Percentiles rank a stretch among this genome's conserved stretches.
These are phyloP conservation scores for Candida sithepensis DNA, from an alignment of 805 yeast species.

Conservation along the genomic window DNA sequence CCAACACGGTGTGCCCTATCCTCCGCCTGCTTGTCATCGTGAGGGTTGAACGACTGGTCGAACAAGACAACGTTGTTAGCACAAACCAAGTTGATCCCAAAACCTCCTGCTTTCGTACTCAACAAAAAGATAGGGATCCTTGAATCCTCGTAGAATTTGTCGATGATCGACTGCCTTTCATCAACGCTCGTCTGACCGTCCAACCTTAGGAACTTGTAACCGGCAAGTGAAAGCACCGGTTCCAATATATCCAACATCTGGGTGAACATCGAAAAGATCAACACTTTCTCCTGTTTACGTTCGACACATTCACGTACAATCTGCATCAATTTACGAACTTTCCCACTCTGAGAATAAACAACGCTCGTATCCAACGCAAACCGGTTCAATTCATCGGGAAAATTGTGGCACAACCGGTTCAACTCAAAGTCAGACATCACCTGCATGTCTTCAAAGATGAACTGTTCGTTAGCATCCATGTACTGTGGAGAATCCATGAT, in stretches of 20 bases:
- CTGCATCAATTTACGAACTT: constrained; percentile 53
- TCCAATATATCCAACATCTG: constrained; percentile 89
- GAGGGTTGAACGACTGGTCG: constrained; percentile 96
- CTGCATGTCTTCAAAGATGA: constrained; percentile 89
- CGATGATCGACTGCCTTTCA: constrained; percentile 87
- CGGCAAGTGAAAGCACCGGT: constrained; percentile 57
- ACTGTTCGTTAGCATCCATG: constrained; percentile 66
- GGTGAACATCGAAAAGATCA: constrained; percentile 89
- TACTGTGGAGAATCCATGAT: constrained; percentile 83
- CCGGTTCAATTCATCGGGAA: constrained; percentile 58
- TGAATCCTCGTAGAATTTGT: constrained; percentile 77
- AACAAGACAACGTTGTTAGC: constrained; percentile 90
- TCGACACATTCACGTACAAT: constrained; percentile 55
- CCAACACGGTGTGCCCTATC: constrained; percentile 99
- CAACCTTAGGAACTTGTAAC: constrained; percentile 71
- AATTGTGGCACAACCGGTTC: constrained; percentile 66
- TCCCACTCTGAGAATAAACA: constrained; percentile 64
- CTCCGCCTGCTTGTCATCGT: constrained; percentile 97
- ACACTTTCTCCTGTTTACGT: constrained; percentile 59
- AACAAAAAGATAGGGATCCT: constrained; percentile 81
- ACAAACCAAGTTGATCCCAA: constrained; percentile 94
- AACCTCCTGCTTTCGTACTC: constrained; percentile 97
- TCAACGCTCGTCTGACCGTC: constrained; percentile 97
- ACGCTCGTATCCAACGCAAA: constrained; percentile 49
- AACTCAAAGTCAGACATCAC: constrained; percentile 92